Evolutionary conservation across 2,329 filamentous ascomycete species (phyloP).

Genomic region (Xylariaceae sp.): DNA sequence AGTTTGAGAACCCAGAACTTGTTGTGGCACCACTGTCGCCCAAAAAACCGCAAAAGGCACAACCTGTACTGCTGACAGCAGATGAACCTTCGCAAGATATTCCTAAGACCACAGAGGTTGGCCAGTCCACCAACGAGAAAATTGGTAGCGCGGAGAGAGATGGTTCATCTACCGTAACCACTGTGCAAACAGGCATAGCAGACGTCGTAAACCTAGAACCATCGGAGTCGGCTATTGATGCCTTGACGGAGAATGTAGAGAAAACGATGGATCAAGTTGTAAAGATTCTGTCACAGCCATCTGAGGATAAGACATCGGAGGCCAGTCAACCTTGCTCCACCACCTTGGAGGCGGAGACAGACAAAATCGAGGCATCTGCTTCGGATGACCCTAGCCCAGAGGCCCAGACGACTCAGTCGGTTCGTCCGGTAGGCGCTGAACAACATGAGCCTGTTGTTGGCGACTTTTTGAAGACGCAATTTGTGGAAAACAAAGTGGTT

Average conservation of each 20-base stretch:
- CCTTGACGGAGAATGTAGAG: not conserved
- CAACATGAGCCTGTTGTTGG: constrained; percentile 71
- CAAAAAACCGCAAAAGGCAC: constrained; percentile 34
- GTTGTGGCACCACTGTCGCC: constrained; percentile 57
- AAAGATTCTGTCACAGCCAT: not conserved
- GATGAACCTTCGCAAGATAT: constrained; percentile 4
- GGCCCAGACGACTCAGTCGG: not conserved
- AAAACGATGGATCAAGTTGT: not conserved
- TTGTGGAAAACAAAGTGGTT: constrained; percentile 90
- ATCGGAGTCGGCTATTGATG: not conserved
- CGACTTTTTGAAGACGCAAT: constrained; percentile 91
- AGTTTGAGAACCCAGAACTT: constrained; percentile 54
- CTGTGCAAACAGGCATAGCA: not conserved
- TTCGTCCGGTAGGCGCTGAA: constrained; percentile 9
- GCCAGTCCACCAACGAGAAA: not conserved
- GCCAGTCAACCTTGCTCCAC: not conserved
- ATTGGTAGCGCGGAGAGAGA: not conserved
- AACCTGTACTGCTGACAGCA: constrained; percentile 17
- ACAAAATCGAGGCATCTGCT: no score
- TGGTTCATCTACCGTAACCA: constrained; percentile 4
- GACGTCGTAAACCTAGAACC: not conserved
- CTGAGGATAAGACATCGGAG: not conserved
- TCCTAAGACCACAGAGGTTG: not conserved
- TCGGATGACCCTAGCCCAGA: not conserved
- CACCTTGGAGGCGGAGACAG: not conserved